Base-by-base conservation (phyloP, 179 eudicot species). In the Silene vulgaris region DNA sequence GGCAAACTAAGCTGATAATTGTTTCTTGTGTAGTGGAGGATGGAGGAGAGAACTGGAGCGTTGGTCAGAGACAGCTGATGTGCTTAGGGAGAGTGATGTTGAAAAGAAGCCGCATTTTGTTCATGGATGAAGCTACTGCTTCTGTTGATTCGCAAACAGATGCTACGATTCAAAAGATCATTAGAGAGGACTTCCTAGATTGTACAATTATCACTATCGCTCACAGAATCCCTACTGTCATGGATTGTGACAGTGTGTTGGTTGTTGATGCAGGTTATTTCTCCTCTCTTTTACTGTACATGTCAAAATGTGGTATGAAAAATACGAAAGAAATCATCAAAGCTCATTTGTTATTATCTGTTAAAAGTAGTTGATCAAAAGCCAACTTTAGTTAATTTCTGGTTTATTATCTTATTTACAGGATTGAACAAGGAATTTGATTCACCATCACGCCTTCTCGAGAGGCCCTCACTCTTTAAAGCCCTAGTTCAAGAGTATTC, bases 61-160 rank as follows among this genome's bases (percentile, higher is more conserved):
- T 90, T 66, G 97, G 97, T 57, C 97, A 91, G 76, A 88, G 97
- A 75, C 97, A 91, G 81, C 91, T 91, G 17, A 84, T 91, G 20
- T 91, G 97, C 80, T 81, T 91, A 76, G 95, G 95, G 35, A 76
- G 97, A 71, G 95, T 91, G 21, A 88, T 91, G 95, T 86, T 91
- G 20, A 91, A 91, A 83, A 88, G 28, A 37, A 91, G 95, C 85
- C 80, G 91, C 16, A 84, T 91, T 32, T 40, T 91, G 70, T 91
- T 91, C 73, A 87, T 91, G 97, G 97, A 91, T 54, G 97, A 91
- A 84, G 97, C 97, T 4, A 91, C 97, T 6, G 97, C 97, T 35
- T 91, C 95, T 8, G 95, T 91, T 30, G 97, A 91, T 87, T 91
- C 95, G 1, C 92, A 88, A 75, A 90, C 95, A 0, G 95, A 91